Percentiles rank a stretch among this genome's conserved stretches.
Evolutionary conservation across 140 eudicot genomes (phyloP).

Genomic region (Bidens hawaiensis): DNA sequence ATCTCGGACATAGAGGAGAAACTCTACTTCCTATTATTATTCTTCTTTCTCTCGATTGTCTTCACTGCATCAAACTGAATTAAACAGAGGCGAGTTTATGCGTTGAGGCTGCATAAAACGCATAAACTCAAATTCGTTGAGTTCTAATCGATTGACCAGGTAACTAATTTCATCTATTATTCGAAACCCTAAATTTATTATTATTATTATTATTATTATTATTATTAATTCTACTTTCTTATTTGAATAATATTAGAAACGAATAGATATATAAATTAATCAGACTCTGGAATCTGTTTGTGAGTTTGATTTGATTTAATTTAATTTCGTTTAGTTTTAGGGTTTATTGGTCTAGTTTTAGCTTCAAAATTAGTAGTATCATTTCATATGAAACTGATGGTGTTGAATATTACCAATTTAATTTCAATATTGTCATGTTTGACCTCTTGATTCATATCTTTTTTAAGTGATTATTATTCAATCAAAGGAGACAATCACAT

Average conservation of each 20-base stretch:
- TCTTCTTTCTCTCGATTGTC: too few species aligned
- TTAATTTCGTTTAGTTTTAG: too few species aligned
- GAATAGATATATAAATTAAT: too few species aligned
- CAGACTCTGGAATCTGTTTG: not conserved
- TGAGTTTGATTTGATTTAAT: not conserved
- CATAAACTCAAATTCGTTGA: not conserved
- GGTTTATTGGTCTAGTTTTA: too few species aligned
- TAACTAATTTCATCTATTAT: not conserved
- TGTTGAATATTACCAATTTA: not conserved
- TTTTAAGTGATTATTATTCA: not conserved
- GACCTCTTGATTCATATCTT: not conserved
- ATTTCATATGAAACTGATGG: not conserved
- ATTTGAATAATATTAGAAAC: not conserved
- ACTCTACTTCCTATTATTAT: too few species aligned
- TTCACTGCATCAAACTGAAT: not conserved
- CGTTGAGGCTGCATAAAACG: not conserved
- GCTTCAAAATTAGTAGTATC: not conserved
- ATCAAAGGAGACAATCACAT: too few species aligned
- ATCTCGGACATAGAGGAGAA: too few species aligned
- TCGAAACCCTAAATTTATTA: not conserved
- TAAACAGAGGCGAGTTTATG: not conserved
- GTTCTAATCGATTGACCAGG: not conserved
- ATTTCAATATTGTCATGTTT: slow-evolving; percentile 1
- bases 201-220: too few species aligned
- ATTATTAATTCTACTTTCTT: not conserved